phyloP scores from a whole-genome alignment of 2,329 filamentous ascomycete species.

The Xylariaceae sp. region DNA sequence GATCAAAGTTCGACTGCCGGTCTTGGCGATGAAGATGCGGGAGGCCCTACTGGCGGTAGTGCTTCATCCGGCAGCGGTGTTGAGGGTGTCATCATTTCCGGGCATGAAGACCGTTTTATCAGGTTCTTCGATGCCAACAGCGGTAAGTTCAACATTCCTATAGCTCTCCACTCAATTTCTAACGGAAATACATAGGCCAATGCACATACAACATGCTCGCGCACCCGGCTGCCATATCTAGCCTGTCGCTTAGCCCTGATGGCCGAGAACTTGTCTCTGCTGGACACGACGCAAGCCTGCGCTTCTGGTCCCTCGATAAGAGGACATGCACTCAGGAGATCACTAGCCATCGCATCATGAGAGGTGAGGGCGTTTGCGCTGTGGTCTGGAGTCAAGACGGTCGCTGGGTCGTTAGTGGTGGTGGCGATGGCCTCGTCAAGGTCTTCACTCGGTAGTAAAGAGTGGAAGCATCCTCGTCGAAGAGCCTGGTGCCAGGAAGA shows the following conservation, averaged over 20 bases:
- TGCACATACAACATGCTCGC: constrained; percentile 99
- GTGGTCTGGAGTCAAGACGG: constrained; percentile 97
- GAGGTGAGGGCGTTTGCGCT: constrained; percentile 89
- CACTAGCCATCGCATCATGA: constrained; percentile 87
- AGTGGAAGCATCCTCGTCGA: no score
- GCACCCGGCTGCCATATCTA: constrained; percentile 88
- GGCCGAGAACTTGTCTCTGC: constrained; percentile 92
- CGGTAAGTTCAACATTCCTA: constrained; percentile 58
- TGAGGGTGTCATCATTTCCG: constrained; percentile 91
- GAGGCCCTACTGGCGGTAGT: constrained; percentile 73
- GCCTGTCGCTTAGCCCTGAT: constrained; percentile 86
- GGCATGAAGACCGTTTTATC: constrained; percentile 94
- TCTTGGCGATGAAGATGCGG: constrained; percentile 68
- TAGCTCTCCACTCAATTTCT: not conserved
- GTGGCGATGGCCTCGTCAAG: constrained; percentile 93
- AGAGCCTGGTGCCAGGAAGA: no score
- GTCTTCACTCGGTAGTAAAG: constrained; percentile 66
- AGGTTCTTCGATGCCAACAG: constrained; percentile 98
- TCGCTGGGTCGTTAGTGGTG: constrained; percentile 88
- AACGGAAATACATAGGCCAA: constrained; percentile 65
- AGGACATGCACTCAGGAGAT: constrained; percentile 93
- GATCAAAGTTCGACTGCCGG: constrained; percentile 62
- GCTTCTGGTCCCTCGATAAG: constrained; percentile 97
- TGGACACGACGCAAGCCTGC: constrained; percentile 89
- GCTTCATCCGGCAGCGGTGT: constrained; percentile 68